Evolutionary conservation across 2,329 filamentous ascomycete species (phyloP), one percentile per base, ranked within the genome.

Genomic region (Waltergamsia citrina): DNA sequence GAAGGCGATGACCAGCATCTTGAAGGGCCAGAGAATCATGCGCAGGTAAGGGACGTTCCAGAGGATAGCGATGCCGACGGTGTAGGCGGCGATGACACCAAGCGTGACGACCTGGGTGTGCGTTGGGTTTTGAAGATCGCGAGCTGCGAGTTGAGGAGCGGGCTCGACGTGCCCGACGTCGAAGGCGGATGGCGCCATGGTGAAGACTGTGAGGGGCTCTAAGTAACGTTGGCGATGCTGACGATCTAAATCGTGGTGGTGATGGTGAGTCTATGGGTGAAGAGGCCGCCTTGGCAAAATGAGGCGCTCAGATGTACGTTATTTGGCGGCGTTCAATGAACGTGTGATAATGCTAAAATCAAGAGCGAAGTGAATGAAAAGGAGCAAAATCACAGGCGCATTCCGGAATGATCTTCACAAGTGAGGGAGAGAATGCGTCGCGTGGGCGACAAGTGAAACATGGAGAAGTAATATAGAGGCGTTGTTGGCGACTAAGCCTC

Each of bases 1-100:
- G 55, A 87, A 88, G 24, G 83, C 83, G 42, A 88, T 87, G 33
- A 85, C 81, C 15, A 88, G 69, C 82, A 87, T 86, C 78, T 88
- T 88, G 63, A 88, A 87, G 4, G 83, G 83, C 82, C 82, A 88
- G 23, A 88, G 60, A 2, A 80, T 67, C 67, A 75, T 81, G 36
- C 74, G 69, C n/a, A 88, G 58, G 53, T 85, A 85, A 1, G 83
- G 83, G 2, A 87, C 54, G 57, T 87, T 87, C 83, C 83, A 88
- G 4, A 88, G 62, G 27, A 88, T 64, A 5, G 81, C 81, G 43
- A 88, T 88, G 30, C 69, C 68, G 14, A 85, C 81, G 3, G 81
- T 69, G 55, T 87, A 87, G 23, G 67, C 78, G 7, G 58, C 79
- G 45, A 87, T 84, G 26, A 85, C 63, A 7, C 80, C 81, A 18